A percentile compares a stretch with the other conserved stretches of the same genome.
Evolutionary conservation across 345 rosid genomes (phyloP).

Genomic region (Salix koriyanagi): DNA sequence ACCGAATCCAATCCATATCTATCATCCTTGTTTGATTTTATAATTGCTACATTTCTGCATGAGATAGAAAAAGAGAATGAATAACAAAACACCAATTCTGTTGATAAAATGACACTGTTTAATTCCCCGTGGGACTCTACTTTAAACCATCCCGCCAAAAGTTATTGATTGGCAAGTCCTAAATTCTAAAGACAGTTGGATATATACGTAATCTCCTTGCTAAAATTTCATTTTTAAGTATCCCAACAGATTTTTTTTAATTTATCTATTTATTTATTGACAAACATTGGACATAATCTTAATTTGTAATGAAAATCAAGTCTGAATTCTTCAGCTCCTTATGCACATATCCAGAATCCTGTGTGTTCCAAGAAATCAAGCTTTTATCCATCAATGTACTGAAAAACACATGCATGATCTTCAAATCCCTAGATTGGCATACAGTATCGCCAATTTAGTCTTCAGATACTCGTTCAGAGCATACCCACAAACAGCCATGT

Average conservation of each 20-base stretch:
- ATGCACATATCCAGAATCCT: conserved; percentile 7
- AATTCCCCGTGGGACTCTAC: neutral
- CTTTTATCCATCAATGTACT: neutral
- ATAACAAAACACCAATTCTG: neutral
- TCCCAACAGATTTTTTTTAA: neutral
- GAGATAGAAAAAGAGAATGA: neutral
- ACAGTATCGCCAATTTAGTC: conserved; percentile 55
- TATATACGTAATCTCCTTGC: neutral
- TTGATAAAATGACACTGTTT: neutral
- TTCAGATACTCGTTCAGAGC: conserved; percentile 42
- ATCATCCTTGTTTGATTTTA: conserved; percentile 74
- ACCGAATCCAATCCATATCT: conserved; percentile 70
- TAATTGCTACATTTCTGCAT: conserved; percentile 63
- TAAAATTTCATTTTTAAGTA: neutral
- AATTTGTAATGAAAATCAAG: conserved; percentile 37
- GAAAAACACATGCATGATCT: conserved; percentile 5
- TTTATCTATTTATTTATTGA: neutral
- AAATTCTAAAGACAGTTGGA: neutral
- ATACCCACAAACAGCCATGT: conserved; percentile 26
- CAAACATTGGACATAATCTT: neutral
- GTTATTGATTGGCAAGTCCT: neutral
- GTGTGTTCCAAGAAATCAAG: conserved; percentile 4
- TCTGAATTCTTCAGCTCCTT: conserved; percentile 11
- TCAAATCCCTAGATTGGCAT: conserved; percentile 42
- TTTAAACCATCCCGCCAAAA: neutral